These are phyloP conservation scores for Lipomyces starkeyi DNA, from an alignment of 805 yeast genomes.

Conservation along the genomic window DNA sequence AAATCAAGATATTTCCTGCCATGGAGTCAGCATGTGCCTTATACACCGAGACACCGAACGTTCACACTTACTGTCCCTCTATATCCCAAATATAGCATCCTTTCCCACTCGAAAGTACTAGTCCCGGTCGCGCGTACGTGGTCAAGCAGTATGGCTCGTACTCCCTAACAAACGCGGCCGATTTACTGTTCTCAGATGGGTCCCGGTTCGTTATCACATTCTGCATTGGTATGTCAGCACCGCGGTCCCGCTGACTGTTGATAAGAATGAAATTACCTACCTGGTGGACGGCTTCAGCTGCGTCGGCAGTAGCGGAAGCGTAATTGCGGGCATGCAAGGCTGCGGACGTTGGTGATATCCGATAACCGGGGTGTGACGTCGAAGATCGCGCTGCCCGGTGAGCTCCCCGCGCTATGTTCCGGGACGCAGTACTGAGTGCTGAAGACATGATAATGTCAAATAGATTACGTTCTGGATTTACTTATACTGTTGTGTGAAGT, in stretches of 20 bases:
- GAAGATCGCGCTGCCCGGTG: neutral
- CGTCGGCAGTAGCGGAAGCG: neutral
- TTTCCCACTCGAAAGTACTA: constrained; percentile 78
- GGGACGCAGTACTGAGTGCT: constrained; percentile 15
- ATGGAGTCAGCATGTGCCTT: neutral
- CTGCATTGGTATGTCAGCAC: neutral
- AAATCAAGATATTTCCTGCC: constrained; percentile 78
- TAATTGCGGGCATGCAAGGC: constrained; percentile 4
- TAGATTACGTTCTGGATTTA: neutral
- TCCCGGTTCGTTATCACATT: constrained; percentile 34
- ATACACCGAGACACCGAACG: too few relatives aligned
- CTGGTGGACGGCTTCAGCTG: constrained; percentile 4
- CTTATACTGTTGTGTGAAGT: neutral
- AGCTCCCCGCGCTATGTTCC: neutral
- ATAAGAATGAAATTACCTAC: neutral
- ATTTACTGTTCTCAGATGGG: constrained; percentile 42
- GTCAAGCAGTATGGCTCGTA: constrained; percentile 67
- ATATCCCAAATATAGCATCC: constrained; percentile 84
- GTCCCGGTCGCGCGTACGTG: constrained; percentile 78
- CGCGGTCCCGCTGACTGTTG: neutral
- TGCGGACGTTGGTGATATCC: constrained; percentile 1
- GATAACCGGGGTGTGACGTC: constrained; percentile 1
- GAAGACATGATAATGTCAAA: constrained; percentile 8
- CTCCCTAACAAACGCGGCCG: constrained; percentile 52
- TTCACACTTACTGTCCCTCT: constrained; percentile 55